phyloP scores from a whole-genome alignment of 805 yeast species.

The Saccharomycopsis malanga region DNA sequence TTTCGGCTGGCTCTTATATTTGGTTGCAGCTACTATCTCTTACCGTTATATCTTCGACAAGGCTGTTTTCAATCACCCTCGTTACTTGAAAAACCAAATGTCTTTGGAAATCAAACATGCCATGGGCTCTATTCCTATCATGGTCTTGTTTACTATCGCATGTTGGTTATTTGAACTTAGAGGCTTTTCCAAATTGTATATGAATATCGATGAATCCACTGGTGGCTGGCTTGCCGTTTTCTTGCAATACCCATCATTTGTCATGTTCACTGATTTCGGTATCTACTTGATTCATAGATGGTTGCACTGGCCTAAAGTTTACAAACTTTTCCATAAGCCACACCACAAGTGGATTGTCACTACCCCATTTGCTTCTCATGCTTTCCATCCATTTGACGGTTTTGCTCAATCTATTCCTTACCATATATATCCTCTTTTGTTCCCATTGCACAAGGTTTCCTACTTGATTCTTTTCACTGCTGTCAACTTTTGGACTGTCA shows the following conservation, averaged over 20 bases:
- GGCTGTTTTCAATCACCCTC: slow-evolving; percentile 89
- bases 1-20: slow-evolving; percentile 83
- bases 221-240: slow-evolving; percentile 64
- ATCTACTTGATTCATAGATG: slow-evolving; percentile 88
- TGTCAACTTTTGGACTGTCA: slow-evolving; percentile 96
- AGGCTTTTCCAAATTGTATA: slow-evolving; percentile 77
- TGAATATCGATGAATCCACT: slow-evolving; percentile 49
- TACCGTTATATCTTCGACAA: slow-evolving; percentile 78
- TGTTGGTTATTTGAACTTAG: slow-evolving; percentile 81
- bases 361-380: slow-evolving; percentile 96
- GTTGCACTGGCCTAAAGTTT: slow-evolving; percentile 87
- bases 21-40: slow-evolving; percentile 67
- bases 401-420: slow-evolving; percentile 89
- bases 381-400: slow-evolving; percentile 98
- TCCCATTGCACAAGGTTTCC: slow-evolving; percentile 86
- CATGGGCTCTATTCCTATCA: slow-evolving; percentile 71
- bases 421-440: slow-evolving; percentile 83
- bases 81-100: slow-evolving; percentile 92
- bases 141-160: slow-evolving; percentile 84
- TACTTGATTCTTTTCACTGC: slow-evolving; percentile 78
- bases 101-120: slow-evolving; percentile 76
- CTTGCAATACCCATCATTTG: slow-evolving; percentile 67
- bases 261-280: slow-evolving; percentile 90
- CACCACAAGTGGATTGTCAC: slow-evolving; percentile 99
- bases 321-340: slow-evolving; percentile 86